phyloP scores from a whole-genome alignment of 257 asterid species.

The Solanum chiquidenum region DNA sequence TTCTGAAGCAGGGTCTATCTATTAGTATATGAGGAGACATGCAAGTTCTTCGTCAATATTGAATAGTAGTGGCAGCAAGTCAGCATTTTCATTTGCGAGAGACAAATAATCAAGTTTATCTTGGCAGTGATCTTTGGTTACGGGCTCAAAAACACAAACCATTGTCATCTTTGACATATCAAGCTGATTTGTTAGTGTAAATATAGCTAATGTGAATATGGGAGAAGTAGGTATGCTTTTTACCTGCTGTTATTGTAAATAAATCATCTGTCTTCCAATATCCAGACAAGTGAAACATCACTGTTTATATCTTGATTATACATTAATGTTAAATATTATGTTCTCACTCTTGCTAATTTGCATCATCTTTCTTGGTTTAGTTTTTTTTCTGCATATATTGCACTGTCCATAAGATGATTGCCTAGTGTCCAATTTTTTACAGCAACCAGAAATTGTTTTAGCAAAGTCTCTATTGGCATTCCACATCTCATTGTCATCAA shows the following conservation, averaged over 20 bases:
- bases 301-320: not conserved
- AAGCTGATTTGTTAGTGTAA: constrained; percentile 19
- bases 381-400: too few species aligned
- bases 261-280: not conserved
- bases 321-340: not conserved
- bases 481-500: not conserved
- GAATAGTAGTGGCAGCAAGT: not conserved
- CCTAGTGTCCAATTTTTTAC: too few species aligned
- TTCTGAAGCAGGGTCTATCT: not conserved
- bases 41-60: not conserved
- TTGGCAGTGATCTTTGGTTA: not conserved
- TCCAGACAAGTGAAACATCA: not conserved
- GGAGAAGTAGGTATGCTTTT: constrained; percentile 8
- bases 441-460: too few species aligned
- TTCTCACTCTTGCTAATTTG: not conserved
- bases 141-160: not conserved
- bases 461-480: too few species aligned
- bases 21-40: constrained; percentile 4
- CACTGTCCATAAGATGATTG: too few species aligned
- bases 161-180: not conserved
- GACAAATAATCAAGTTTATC: not conserved
- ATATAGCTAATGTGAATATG: constrained; percentile 15
- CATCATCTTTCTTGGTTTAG: too few species aligned
- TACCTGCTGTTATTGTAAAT: constrained; percentile 21
- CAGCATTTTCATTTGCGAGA: not conserved